phyloP scores from a whole-genome alignment of 2,329 filamentous ascomycete genomes.

The Nigrospora sphaerica region DNA sequence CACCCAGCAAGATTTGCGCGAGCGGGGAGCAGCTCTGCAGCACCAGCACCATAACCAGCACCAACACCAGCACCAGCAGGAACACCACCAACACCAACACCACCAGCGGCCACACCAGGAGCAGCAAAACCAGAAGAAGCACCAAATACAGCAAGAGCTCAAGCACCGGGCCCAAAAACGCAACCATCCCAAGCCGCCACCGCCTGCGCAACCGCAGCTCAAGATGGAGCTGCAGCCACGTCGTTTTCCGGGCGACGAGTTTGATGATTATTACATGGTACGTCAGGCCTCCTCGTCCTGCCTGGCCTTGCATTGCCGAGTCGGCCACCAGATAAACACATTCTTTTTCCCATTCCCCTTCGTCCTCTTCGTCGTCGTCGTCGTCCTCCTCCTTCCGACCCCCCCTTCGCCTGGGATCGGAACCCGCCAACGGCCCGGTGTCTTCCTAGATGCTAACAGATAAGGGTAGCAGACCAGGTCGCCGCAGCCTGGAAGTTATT shows the following conservation, averaged over 20 bases:
- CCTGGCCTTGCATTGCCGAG: constrained; percentile 3
- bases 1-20: neutral
- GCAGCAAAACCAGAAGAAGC: constrained; percentile 9
- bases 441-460: neutral
- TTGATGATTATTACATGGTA: constrained; percentile 17
- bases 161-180: neutral
- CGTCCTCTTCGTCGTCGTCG: no score
- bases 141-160: neutral
- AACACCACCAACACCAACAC: neutral
- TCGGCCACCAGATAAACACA: no score
- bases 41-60: constrained; percentile 7
- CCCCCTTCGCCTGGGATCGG: no score
- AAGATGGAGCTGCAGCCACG: no score
- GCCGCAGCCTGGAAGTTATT: constrained; percentile 15
- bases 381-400: neutral
- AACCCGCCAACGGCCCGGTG: neutral
- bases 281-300: neutral
- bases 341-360: no score
- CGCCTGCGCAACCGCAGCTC: no score
- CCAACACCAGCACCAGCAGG: neutral
- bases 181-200: no score
- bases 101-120: constrained; percentile 12
- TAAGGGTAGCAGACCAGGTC: constrained; percentile 4
- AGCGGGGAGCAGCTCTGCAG: constrained; percentile 9
- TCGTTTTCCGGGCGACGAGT: constrained; percentile 10